A percentile compares a stretch with the other conserved stretches of the same genome.
Evolutionary conservation across 1,284 basidiomycete species (phyloP).

Genomic region (Takashimella koratensis): DNA sequence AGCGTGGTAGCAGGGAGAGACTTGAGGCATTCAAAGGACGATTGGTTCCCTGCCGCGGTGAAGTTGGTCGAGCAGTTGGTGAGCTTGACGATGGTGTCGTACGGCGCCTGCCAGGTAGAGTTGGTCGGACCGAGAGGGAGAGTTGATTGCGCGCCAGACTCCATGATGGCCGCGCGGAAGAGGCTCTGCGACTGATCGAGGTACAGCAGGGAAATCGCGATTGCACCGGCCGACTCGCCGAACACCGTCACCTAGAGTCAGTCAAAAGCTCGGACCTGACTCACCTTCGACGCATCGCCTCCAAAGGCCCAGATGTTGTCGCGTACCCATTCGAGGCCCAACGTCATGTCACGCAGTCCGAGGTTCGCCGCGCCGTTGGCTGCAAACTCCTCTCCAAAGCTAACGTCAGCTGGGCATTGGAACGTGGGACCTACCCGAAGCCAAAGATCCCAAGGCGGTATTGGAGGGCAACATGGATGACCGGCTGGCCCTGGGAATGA

Average conservation of each 20-base stretch:
- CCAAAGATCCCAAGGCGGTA: slow-evolving; percentile 53
- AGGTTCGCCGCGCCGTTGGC: slow-evolving; percentile 41
- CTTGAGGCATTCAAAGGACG: slow-evolving; percentile 30
- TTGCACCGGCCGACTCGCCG: slow-evolving; percentile 46
- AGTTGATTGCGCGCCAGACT: slow-evolving; percentile 42
- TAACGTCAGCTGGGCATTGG: slow-evolving; percentile 1
- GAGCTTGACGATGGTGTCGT: slow-evolving; percentile 26
- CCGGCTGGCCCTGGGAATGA: slow-evolving; percentile 28
- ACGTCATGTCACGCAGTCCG: slow-evolving; percentile 51
- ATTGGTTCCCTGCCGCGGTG: not conserved
- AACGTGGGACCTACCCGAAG: slow-evolving; percentile 26
- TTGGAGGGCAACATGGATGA: slow-evolving; percentile 49
- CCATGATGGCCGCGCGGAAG: slow-evolving; percentile 46
- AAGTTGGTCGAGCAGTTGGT: slow-evolving; percentile 9
- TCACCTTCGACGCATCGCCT: slow-evolving; percentile 49
- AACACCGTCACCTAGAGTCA: slow-evolving; percentile 36
- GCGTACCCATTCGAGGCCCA: slow-evolving; percentile 53
- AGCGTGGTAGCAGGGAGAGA: slow-evolving; percentile 22
- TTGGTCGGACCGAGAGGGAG: slow-evolving; percentile 28
- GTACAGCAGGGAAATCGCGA: slow-evolving; percentile 35
- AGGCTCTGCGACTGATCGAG: slow-evolving; percentile 26
- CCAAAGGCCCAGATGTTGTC: slow-evolving; percentile 52
- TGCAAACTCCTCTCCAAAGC: slow-evolving; percentile 34
- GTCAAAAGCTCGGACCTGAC: slow-evolving; percentile 1
- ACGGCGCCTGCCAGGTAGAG: slow-evolving; percentile 32